Conservation (phyloP, 1,139 yeast species). For the Chernovozyma sophiae-reginae region DNA sequence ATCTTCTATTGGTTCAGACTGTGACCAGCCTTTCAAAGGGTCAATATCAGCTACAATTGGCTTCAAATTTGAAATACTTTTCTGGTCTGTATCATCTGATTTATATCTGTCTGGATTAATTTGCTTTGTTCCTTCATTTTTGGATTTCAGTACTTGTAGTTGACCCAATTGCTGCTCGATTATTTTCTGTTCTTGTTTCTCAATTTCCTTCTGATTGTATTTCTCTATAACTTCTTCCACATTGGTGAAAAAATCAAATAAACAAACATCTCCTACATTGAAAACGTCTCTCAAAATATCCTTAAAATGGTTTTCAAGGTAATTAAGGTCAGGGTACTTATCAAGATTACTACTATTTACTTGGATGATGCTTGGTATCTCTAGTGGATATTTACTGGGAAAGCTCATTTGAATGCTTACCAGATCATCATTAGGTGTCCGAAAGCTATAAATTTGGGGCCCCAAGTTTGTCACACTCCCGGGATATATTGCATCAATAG, state of each 20-base stretch:
- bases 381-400: conserved; percentile 67
- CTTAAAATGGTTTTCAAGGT: conserved; percentile 39
- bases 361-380: conserved; percentile 52
- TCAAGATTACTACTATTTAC: conserved; percentile 33
- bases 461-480: conserved; percentile 35
- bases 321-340: conserved; percentile 38
- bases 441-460: conserved; percentile 45
- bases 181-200: conserved; percentile 6
- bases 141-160: neutral
- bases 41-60: conserved; percentile 18
- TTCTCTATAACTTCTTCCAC: conserved; percentile 47
- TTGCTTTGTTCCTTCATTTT: neutral
- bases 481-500: conserved; percentile 89
- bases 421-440: conserved; percentile 61
- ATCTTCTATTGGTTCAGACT: conserved; percentile 74
- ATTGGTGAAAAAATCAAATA: conserved; percentile 74
- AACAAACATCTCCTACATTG: conserved; percentile 61
- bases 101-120: conserved; percentile 4
- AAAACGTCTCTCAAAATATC: conserved; percentile 50
- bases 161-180: neutral
- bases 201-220: conserved; percentile 21
- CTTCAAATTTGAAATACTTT: too few species aligned
- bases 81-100: neutral
- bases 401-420: conserved; percentile 61
- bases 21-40: conserved; percentile 65